Conservation (phyloP, 225 moss, liverwort and hornwort genomes). For the Pseudisothecium myosuroides region DNA sequence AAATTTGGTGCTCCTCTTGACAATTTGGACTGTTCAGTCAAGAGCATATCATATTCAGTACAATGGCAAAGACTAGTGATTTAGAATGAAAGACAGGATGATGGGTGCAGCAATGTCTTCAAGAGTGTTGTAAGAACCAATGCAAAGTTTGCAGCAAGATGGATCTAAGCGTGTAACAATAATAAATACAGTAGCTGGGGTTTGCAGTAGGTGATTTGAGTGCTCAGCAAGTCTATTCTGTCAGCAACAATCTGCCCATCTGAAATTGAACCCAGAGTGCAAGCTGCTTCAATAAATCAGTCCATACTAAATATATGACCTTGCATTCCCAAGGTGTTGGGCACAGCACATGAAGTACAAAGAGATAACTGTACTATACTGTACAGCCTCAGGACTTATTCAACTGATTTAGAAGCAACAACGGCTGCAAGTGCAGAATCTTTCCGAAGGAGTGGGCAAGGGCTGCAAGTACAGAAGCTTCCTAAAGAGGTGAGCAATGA, state of each 20-base stretch:
- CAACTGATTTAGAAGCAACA: neutral
- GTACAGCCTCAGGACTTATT: neutral
- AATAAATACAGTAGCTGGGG: neutral
- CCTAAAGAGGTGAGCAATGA: neutral
- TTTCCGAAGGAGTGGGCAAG: neutral
- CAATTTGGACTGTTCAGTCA: neutral
- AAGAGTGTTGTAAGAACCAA: neutral
- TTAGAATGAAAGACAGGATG: neutral
- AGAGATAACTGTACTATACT: neutral
- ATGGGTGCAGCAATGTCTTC: neutral
- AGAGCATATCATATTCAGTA: neutral
- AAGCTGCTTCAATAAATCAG: neutral
- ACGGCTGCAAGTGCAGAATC: neutral
- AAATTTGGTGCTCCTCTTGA: neutral
- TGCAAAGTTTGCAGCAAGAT: neutral
- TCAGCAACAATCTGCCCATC: neutral
- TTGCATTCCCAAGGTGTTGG: neutral
- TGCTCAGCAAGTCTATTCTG: neutral
- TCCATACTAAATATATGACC: neutral
- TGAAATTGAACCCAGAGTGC: neutral
- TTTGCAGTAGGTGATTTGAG: neutral
- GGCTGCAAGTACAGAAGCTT: neutral
- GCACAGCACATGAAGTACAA: neutral
- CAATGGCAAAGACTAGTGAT: neutral
- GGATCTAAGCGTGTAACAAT: neutral